Evolutionary conservation across 371 early-diverging fungal genomes (phyloP).

Genomic region (Mortierella sp.): DNA sequence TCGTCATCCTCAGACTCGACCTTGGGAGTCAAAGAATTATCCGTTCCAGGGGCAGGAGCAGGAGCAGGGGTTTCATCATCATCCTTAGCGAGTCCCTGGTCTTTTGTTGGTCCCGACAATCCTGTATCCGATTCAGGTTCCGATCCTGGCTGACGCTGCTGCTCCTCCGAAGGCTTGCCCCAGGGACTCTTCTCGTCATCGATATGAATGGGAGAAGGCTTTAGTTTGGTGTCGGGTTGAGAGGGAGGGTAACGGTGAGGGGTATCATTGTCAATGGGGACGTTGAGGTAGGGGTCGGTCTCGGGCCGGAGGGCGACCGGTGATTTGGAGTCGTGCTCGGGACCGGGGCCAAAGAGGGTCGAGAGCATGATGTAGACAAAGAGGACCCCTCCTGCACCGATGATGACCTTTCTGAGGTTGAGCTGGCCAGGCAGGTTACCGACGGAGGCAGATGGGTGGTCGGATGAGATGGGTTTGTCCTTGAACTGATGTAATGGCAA

Average conservation of each 20-base stretch:
- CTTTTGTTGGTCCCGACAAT: conserved; percentile 1
- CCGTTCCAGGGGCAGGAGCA: too few relatives aligned
- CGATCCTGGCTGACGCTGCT: not conserved
- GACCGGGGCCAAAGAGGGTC: conserved; percentile 33
- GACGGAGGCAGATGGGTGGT: not conserved
- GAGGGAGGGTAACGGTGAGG: not conserved
- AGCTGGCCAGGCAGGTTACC: conserved; percentile 14
- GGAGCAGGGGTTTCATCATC: conserved; percentile 12
- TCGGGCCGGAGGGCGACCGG: conserved; percentile 27
- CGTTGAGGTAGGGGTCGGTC: conserved; percentile 25
- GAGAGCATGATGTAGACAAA: conserved; percentile 44
- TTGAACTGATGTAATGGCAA: conserved; percentile 52
- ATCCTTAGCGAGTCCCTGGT: not conserved
- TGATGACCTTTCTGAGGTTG: conserved; percentile 41
- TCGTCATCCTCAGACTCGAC: conserved; percentile 2
- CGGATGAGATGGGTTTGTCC: conserved; percentile 40
- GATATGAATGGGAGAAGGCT: not conserved
- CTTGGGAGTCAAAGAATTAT: too few relatives aligned
- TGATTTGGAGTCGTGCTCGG: conserved; percentile 20
- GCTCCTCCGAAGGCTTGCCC: not conserved
- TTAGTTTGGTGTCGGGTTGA: not conserved
- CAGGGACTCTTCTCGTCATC: conserved; percentile 5
- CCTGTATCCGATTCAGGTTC: not conserved
- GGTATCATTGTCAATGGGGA: conserved; percentile 17
- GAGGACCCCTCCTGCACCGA: conserved; percentile 37